These are phyloP conservation scores for Cladosporium sp. DNA, from an alignment of 2,329 filamentous ascomycete species.

Conservation along the genomic window DNA sequence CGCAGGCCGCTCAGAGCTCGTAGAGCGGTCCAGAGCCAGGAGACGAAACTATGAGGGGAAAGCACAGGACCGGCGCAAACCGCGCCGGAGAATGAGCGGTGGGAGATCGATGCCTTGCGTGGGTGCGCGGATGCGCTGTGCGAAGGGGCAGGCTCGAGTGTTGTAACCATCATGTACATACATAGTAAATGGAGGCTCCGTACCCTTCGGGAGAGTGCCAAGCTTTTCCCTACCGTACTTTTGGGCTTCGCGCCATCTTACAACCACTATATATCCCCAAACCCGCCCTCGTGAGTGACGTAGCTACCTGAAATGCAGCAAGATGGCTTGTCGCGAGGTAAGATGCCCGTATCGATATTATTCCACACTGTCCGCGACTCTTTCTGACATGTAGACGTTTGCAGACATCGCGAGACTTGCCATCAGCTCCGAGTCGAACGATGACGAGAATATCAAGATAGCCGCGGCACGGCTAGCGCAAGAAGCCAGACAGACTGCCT, in stretches of 20 bases:
- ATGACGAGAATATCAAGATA: slow-evolving; percentile 14
- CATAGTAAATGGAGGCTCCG: slow-evolving; percentile 15
- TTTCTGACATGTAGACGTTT: neutral
- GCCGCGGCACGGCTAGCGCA: slow-evolving; percentile 15
- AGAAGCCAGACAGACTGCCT: slow-evolving; percentile 19
- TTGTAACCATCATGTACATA: slow-evolving; percentile 23
- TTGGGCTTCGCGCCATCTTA: slow-evolving; percentile 3
- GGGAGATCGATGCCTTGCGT: neutral
- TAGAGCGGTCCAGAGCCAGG: slow-evolving; percentile 12
- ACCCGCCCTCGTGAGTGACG: neutral
- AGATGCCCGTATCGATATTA: neutral
- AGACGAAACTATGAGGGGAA: slow-evolving; percentile 8
- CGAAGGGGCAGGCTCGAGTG: slow-evolving; percentile 8
- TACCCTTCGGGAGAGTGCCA: slow-evolving; percentile 13
- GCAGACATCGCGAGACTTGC: slow-evolving; percentile 10
- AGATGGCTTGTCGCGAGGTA: slow-evolving; percentile 11
- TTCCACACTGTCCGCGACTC: neutral
- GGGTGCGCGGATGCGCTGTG: slow-evolving; percentile 7
- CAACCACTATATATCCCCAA: neutral
- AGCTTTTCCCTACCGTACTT: slow-evolving; percentile 10
- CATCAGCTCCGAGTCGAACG: slow-evolving; percentile 5
- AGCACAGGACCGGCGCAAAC: slow-evolving; percentile 5
- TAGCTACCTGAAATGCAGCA: slow-evolving; percentile 4
- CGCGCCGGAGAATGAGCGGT: neutral
- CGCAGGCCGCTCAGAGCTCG: slow-evolving; percentile 34